Conservation (phyloP, 148 eudicot genomes). For the Cornus controversa region DNA sequence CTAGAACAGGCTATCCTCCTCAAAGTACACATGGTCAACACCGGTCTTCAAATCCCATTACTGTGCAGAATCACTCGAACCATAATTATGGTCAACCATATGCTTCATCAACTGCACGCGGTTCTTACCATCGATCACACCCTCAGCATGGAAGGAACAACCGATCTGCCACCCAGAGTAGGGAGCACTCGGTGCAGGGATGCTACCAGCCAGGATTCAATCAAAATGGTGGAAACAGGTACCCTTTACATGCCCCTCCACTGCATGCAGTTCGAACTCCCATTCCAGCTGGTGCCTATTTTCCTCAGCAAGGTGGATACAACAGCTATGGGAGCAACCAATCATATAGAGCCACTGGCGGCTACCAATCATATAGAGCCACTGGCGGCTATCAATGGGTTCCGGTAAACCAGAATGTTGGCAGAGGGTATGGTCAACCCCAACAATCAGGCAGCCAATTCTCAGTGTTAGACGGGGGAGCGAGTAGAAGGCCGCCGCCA, state of each 20-base stretch:
- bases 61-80: slow-evolving; percentile 17
- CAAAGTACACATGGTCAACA: slow-evolving; percentile 20
- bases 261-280: slow-evolving; percentile 13
- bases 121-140: slow-evolving; percentile 28
- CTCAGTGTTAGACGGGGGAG: slow-evolving; percentile 51
- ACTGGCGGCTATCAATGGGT: slow-evolving; percentile 40
- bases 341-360: slow-evolving; percentile 35
- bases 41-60: slow-evolving; percentile 18
- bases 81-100: slow-evolving; percentile 26
- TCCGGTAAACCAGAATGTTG: slow-evolving; percentile 27
- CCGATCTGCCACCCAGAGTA: slow-evolving; percentile 11
- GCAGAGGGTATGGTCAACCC: slow-evolving; percentile 41
- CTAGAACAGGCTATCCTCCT: slow-evolving; percentile 26
- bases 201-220: slow-evolving; percentile 28
- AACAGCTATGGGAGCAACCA: slow-evolving; percentile 26
- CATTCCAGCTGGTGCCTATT: slow-evolving; percentile 19
- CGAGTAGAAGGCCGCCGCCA: slow-evolving; percentile 48
- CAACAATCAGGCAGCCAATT: slow-evolving; percentile 54
- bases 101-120: slow-evolving; percentile 20
- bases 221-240: slow-evolving; percentile 26
- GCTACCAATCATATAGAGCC: slow-evolving; percentile 39
- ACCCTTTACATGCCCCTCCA: slow-evolving; percentile 21
- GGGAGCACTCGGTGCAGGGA: slow-evolving; percentile 26
- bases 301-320: slow-evolving; percentile 30
- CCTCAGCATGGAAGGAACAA: slow-evolving; percentile 22